Evolutionary conservation across 768 basidiomycete species (phyloP).

Genomic region (Holtermanniella nyarrowii): DNA sequence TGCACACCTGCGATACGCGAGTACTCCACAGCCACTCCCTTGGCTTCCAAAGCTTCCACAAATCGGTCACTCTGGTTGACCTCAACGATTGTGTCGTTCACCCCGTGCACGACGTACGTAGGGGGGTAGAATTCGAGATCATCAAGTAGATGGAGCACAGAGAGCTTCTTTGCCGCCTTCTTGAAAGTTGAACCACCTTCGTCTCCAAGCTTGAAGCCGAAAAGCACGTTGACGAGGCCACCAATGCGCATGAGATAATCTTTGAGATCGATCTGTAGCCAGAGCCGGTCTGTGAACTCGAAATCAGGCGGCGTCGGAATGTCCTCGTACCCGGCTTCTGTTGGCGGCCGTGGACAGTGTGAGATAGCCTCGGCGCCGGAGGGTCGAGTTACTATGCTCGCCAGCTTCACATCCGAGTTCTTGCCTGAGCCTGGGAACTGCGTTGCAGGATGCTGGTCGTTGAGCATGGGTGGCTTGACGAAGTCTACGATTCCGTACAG

Average conservation of each 20-base stretch:
- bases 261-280: no score
- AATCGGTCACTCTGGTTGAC: conserved; percentile 11
- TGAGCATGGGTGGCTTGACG: conserved; percentile 4
- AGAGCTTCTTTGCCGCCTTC: background rate
- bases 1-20: no score
- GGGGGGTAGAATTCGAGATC: conserved; percentile 8
- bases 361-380: conserved; percentile 3
- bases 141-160: conserved; percentile 3
- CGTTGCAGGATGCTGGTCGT: background rate
- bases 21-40: conserved; percentile 1
- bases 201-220: background rate
- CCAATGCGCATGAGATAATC: no score
- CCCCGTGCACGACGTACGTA: conserved; percentile 13
- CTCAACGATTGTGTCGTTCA: conserved; percentile 5
- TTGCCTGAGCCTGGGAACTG: background rate
- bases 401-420: background rate
- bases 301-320: no score
- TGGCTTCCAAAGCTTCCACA: conserved; percentile 4
- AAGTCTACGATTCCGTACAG: conserved; percentile 17
- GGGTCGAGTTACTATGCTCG: conserved; percentile 3
- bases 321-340: no score
- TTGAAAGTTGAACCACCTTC: conserved; percentile 1
- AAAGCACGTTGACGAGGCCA: background rate
- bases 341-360: no score
- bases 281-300: no score